Evolutionary conservation across 148 eudicot species (phyloP).

Genomic region (Tetragonia tetragonoides): DNA sequence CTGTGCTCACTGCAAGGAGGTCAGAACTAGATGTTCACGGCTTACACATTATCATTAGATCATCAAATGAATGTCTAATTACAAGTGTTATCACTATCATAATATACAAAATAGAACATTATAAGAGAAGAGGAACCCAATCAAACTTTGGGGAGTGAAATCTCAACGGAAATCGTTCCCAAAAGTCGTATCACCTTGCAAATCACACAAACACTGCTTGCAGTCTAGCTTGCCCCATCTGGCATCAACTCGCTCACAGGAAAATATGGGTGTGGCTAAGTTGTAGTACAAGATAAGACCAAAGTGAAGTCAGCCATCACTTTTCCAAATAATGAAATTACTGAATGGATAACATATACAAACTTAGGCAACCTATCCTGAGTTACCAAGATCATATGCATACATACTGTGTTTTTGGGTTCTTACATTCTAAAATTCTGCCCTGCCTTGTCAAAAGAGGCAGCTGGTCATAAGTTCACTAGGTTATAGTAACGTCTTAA

Average conservation of each 20-base stretch:
- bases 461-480: background rate
- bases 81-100: background rate
- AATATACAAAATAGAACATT: background rate
- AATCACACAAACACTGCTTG: constrained; percentile 75
- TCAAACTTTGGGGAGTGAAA: background rate
- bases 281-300: constrained; percentile 31
- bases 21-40: background rate
- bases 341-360: too few relatives aligned
- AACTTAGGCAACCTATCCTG: too few relatives aligned
- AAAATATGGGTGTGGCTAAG: constrained; percentile 65
- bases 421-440: too few relatives aligned
- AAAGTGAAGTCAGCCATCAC: background rate
- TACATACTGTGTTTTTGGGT: too few relatives aligned
- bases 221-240: constrained; percentile 95
- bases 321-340: background rate
- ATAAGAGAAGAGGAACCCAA: background rate
- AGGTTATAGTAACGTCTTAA: too few relatives aligned
- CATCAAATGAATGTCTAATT: background rate
- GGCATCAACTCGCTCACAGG: constrained; percentile 86
- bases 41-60: background rate
- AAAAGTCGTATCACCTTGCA: constrained; percentile 54
- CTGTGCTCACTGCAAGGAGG: too few relatives aligned
- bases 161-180: constrained; percentile 26
- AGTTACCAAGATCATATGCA: too few relatives aligned
- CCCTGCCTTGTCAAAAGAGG: background rate